Base-by-base conservation (phyloP, 2,329 filamentous ascomycete genomes). In the Scorias spongiosa region DNA sequence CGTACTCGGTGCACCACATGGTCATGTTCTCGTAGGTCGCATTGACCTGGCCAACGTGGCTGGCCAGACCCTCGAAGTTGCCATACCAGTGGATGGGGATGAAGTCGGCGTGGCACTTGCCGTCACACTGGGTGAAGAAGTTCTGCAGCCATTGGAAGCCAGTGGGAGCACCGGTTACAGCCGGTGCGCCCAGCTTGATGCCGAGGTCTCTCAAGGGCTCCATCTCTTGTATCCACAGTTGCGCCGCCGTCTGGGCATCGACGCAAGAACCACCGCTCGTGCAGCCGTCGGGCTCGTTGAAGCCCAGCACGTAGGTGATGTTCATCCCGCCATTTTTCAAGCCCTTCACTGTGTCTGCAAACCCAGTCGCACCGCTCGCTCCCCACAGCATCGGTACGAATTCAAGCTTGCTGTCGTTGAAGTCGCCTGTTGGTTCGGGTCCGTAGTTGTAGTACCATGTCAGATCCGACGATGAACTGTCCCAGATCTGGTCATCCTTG, bases 391-490 rank as follows among this genome's bases (percentile, higher is more conserved):
- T 86, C 42, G 84, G 84, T 1, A 89, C 78, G 60, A 85, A 91
- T 59, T 84, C 71, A 52, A 89, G 75, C 11, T 69, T 61, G 11
- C 69, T 53, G 28, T 68, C 54, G 41, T 67, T 60, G 47, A 58
- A 47, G 20, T 44, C 49, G 36, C 38, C 36, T 14, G 55, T 55
- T 1, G 83, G 81, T 2, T 61, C 57, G 15, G 68, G 56, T 20
- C 65, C 62, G 62, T 88, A 91, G 66, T 88, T 89, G 71, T 89
- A 91, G 68, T 91, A 91, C 84, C 84, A 91, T 2, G 77, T 81
- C 44, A 89, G 63, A 37, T 77, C 73, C 14, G 72, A 75, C 32
- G 67, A 69, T 5, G 65, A 38, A 67, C 59, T 41, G 10, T 69
- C 64, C 80, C 82, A 88, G 53, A 81, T 68, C 40, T 69, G 58